phyloP scores from a whole-genome alignment of 257 asterid species.

The Striga asiatica region DNA sequence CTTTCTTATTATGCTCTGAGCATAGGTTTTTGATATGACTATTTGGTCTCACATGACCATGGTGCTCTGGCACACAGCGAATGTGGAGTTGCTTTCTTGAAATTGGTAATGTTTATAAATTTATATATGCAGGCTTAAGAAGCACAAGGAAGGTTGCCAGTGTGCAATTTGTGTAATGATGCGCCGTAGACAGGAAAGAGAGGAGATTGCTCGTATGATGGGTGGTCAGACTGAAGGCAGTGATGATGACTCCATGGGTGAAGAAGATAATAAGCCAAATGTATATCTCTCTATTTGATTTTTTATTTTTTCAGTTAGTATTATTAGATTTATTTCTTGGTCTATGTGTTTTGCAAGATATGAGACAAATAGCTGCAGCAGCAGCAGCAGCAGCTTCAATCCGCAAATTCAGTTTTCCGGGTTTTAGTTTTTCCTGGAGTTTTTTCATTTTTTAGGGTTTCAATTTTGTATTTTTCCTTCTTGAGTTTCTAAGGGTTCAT shows the following conservation, averaged over 20 bases:
- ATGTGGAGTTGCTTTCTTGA: background rate
- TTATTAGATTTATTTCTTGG: background rate
- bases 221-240: constrained; percentile 53
- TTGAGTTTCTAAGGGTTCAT: too few species aligned
- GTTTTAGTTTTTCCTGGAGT: background rate
- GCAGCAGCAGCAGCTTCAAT: constrained; percentile 3
- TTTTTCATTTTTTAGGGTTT: background rate
- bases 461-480: background rate
- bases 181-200: constrained; percentile 91
- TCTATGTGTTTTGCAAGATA: background rate
- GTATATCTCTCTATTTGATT: constrained; percentile 21
- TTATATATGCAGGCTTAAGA: constrained; percentile 53
- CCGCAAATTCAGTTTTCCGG: background rate
- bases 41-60: too few species aligned
- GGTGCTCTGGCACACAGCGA: background rate
- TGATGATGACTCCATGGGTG: constrained; percentile 71
- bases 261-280: constrained; percentile 55
- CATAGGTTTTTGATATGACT: background rate
- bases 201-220: constrained; percentile 60
- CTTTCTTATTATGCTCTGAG: background rate
- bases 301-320: background rate
- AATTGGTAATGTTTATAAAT: background rate
- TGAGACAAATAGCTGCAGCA: too few species aligned
- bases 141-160: constrained; percentile 91
- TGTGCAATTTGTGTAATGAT: constrained; percentile 98